Evolutionary conservation across 345 rosid genomes (phyloP).

Genomic region (Ailanthus altissimus): DNA sequence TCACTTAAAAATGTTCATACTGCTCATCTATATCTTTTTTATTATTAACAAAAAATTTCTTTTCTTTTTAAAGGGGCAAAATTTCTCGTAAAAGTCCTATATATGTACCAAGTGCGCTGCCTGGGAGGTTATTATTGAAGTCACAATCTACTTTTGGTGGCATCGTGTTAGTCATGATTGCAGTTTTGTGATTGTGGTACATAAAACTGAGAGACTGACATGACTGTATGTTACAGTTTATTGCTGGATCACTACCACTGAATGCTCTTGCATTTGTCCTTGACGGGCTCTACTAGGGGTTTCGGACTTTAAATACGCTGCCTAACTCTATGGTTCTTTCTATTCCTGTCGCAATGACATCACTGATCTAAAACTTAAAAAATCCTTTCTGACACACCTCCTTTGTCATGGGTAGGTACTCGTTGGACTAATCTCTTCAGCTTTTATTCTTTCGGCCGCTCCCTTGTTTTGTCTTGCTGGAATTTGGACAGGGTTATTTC

Average conservation of each 20-base stretch:
- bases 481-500: conserved; percentile 84
- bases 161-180: conserved; percentile 1
- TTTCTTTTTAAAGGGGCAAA: too few species aligned
- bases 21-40: not conserved
- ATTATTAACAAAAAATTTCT: not conserved
- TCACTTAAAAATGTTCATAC: not conserved
- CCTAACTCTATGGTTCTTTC: conserved; percentile 77
- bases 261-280: conserved; percentile 88
- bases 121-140: not conserved
- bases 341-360: conserved; percentile 6
- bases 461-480: conserved; percentile 77
- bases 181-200: conserved; percentile 1
- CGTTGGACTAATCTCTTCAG: conserved; percentile 60
- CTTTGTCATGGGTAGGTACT: conserved; percentile 46
- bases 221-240: conserved; percentile 56
- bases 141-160: not conserved
- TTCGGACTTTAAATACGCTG: conserved; percentile 89
- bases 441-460: conserved; percentile 63
- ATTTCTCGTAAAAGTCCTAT: not conserved
- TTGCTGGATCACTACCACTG: conserved; percentile 91
- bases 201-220: conserved; percentile 1
- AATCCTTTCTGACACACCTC: conserved; percentile 23
- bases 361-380: conserved; percentile 7
- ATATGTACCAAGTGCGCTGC: not conserved
- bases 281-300: conserved; percentile 96